phyloP scores from a whole-genome alignment of 164 flowering plant species.

The Chimonanthus praecox region DNA sequence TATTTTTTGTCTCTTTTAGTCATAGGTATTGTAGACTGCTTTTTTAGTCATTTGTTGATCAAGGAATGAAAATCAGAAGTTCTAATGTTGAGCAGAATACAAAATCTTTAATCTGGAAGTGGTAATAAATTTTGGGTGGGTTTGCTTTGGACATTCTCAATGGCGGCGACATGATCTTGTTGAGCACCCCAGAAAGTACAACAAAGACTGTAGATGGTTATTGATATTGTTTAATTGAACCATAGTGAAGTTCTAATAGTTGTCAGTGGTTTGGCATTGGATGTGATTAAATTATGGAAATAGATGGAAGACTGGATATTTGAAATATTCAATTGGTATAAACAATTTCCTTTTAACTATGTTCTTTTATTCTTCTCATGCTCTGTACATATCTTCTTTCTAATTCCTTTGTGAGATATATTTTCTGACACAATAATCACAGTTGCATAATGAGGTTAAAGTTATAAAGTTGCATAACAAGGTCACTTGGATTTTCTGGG shows the following conservation, averaged over 20 bases:
- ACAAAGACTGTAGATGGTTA: background rate
- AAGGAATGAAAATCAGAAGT: background rate
- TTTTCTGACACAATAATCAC: too few species aligned
- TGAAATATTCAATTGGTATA: background rate
- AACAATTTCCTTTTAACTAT: background rate
- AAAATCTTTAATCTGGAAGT: background rate
- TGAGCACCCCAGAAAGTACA: background rate
- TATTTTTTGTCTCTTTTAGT: too few species aligned
- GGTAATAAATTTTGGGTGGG: background rate
- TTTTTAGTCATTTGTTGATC: too few species aligned
- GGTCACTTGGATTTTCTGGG: too few species aligned
- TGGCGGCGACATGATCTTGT: background rate
- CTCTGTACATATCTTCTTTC: too few species aligned
- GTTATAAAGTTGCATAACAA: too few species aligned
- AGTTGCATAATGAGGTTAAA: too few species aligned
- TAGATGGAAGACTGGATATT: background rate
- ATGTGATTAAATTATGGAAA: background rate
- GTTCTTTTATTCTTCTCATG: background rate
- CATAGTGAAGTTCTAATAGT: background rate
- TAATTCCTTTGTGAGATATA: too few species aligned
- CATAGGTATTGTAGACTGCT: background rate
- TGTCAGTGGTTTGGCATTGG: background rate
- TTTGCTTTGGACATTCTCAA: background rate
- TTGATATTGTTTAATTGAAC: background rate
- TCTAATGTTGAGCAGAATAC: background rate